These are phyloP conservation scores for Moesziomyces sp. DNA, from an alignment of 1,284 basidiomycete genomes.

Conservation along the genomic window DNA sequence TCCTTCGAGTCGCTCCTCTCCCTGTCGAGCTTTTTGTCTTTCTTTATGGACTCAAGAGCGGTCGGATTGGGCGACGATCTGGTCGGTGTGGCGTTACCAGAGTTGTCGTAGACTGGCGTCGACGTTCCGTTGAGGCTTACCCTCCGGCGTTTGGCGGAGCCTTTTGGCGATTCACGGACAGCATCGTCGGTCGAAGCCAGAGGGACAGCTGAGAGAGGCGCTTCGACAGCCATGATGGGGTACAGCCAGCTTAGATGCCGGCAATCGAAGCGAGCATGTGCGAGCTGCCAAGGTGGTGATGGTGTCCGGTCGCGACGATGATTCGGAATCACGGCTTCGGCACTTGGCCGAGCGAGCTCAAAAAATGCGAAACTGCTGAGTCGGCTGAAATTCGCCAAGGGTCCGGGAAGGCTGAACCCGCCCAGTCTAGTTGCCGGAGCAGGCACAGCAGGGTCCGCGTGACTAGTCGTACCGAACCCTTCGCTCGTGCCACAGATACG, in stretches of 20 bases:
- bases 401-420: neutral
- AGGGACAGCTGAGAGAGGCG: neutral
- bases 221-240: neutral
- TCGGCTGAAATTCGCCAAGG: neutral
- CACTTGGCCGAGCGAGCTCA: neutral
- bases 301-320: neutral
- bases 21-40: slow-evolving; percentile 17
- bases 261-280: neutral
- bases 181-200: neutral
- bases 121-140: neutral
- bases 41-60: neutral
- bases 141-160: slow-evolving; percentile 1
- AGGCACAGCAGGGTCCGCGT: neutral
- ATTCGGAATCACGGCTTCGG: neutral
- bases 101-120: neutral
- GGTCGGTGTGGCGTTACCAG: slow-evolving; percentile 6
- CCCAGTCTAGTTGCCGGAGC: neutral
- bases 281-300: neutral
- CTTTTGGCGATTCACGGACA: neutral
- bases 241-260: neutral
- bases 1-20: slow-evolving; percentile 17
- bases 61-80: slow-evolving; percentile 8
- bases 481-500: neutral
- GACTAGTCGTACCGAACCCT: neutral
- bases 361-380: neutral